Evolutionary conservation across 1,284 basidiomycete species (phyloP), one percentile per base, ranked within the genome.

Genomic region (Calocybe gambosa): DNA sequence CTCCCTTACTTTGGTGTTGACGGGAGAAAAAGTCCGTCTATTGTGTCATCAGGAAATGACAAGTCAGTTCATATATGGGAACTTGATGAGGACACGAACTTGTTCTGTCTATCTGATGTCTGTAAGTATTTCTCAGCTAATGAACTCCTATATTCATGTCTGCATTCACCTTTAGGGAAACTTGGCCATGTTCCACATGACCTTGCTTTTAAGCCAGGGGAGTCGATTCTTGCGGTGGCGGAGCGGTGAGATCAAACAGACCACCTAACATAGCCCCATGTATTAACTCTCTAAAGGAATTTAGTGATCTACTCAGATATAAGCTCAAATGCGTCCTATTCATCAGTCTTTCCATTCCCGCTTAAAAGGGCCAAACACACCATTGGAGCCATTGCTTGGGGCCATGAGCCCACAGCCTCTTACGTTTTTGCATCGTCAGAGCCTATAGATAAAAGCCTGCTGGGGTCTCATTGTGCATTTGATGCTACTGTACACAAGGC

Each of bases 371-470:
- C 21, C 23, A 49, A 50, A 15, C 69, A 74, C 31, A 60, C 59
- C 23, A 57, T 72, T 19, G 80, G 80, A 5, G 60, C 70, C 5
- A 70, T 80, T 37, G 58, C 62, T 5, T 86, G 83, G 84, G 83
- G 83, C 0, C 36, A 33, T 8, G 68, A 62, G 1, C 42, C 56
- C 0, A 69, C 75, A 0, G 47, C 62, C 0, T 54, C 69, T 15
- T 49, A 65, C 12, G 54, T 86, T 7, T 84, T 81, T 56, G 75
- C 77, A 0, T 83, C 80, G 1, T 77, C 80, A 0, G 82, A 82
- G 51, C 68, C 77, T 25, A 45, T 46, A n/a, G 57, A 47, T 8
- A 41, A 50, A 5, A 52, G 53, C 20, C 60, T 58, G 9, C 55
- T 41, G 1, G 81, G 81, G 0, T 65, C 60, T 36, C 82, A 86